These are phyloP conservation scores for Dinochytrium kinnereticum DNA, from an alignment of 371 early-diverging fungal genomes.

Conservation along the genomic window DNA sequence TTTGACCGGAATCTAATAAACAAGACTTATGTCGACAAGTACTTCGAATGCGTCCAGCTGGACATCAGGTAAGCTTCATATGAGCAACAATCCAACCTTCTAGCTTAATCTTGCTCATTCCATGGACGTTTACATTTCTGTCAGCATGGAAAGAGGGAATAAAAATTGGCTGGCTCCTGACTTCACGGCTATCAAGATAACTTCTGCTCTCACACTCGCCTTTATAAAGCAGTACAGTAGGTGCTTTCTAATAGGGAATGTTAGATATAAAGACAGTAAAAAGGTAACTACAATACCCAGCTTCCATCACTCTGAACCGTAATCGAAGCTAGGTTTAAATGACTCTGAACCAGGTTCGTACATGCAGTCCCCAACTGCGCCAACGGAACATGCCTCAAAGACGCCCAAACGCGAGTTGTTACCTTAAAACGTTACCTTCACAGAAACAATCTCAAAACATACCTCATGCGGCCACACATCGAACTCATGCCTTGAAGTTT, in stretches of 20 bases:
- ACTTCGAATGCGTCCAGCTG: too few species aligned
- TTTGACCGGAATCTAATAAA: too few species aligned
- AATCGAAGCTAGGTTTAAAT: not conserved
- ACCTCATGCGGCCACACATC: slow-evolving; percentile 17
- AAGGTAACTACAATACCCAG: not conserved
- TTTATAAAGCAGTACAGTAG: not conserved
- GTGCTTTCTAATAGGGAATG: not conserved
- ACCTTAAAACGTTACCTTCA: not conserved
- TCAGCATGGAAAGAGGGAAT: too few species aligned
- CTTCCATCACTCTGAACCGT: not conserved
- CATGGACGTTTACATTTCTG: too few species aligned
- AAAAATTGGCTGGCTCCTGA: not conserved
- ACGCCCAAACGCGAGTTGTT: not conserved
- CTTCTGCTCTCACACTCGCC: not conserved
- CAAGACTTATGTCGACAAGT: too few species aligned
- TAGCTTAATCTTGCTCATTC: not conserved
- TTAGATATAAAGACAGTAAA: not conserved
- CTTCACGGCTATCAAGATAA: not conserved
- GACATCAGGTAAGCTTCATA: too few species aligned
- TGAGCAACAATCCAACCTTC: too few species aligned
- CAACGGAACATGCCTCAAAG: not conserved
- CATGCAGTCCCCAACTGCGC: not conserved
- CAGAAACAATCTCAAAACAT: not conserved
- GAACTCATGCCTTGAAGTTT: not conserved
- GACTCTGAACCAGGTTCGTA: not conserved